These are phyloP conservation scores for Saccharomycopsis guyanensis DNA, from an alignment of 805 yeast genomes.

Conservation along the genomic window DNA sequence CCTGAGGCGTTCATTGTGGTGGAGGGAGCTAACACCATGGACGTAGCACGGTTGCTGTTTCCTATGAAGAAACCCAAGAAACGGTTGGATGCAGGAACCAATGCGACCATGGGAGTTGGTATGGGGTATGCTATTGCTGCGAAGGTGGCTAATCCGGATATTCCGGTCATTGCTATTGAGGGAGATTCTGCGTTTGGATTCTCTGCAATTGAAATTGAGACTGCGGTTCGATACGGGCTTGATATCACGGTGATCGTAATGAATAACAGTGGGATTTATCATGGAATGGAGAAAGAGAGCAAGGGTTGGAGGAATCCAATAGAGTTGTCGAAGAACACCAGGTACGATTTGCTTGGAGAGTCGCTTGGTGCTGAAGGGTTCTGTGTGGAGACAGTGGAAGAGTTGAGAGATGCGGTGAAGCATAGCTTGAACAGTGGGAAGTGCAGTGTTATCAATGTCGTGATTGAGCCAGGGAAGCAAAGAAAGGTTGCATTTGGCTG, in stretches of 20 bases:
- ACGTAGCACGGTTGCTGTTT: slow-evolving; percentile 55
- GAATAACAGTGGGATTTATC: slow-evolving; percentile 70
- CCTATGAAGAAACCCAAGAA: slow-evolving; percentile 44
- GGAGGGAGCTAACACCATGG: slow-evolving; percentile 80
- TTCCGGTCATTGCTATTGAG: slow-evolving; percentile 49
- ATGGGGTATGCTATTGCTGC: slow-evolving; percentile 64
- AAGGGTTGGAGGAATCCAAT: slow-evolving; percentile 43
- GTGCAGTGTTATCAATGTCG: slow-evolving; percentile 44
- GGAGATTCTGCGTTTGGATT: slow-evolving; percentile 79
- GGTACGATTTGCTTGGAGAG: slow-evolving; percentile 48
- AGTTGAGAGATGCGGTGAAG: slow-evolving; percentile 31
- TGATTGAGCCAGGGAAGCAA: slow-evolving; percentile 52
- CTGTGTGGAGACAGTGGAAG: slow-evolving; percentile 33
- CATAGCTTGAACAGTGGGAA: slow-evolving; percentile 28
- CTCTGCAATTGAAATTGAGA: slow-evolving; percentile 66
- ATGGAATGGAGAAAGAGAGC: slow-evolving; percentile 38
- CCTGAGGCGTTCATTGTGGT: slow-evolving; percentile 37
- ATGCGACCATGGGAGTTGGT: slow-evolving; percentile 75
- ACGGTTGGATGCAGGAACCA: slow-evolving; percentile 65
- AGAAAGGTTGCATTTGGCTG: slow-evolving; percentile 57
- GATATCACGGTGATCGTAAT: slow-evolving; percentile 55
- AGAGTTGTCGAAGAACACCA: slow-evolving; percentile 46
- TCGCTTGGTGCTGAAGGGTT: slow-evolving; percentile 53
- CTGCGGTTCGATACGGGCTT: slow-evolving; percentile 47
- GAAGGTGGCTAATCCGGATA: slow-evolving; percentile 36